These are phyloP conservation scores for Aspergillaceae sp. DNA, from an alignment of 2,329 filamentous ascomycete species.

Conservation along the genomic window DNA sequence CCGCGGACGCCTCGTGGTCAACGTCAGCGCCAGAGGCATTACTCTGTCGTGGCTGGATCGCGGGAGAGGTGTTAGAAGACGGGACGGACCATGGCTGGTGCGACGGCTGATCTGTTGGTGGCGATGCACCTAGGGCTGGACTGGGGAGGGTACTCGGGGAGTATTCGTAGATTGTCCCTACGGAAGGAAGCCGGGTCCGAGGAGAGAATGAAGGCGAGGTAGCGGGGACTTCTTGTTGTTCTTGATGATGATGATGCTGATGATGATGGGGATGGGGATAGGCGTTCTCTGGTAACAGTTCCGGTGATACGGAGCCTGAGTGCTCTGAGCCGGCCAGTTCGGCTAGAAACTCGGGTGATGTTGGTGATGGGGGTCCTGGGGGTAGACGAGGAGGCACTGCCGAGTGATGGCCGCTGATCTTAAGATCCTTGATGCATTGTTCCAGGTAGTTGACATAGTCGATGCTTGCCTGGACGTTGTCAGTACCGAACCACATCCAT, in stretches of 20 bases:
- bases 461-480: conserved; percentile 65
- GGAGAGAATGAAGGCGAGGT: conserved; percentile 28
- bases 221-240: conserved; percentile 10
- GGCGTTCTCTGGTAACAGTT: conserved; percentile 16
- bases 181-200: conserved; percentile 18
- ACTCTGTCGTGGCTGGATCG: conserved; percentile 20
- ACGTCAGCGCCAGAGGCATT: conserved; percentile 44
- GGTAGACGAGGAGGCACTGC: conserved; percentile 10
- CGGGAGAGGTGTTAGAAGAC: conserved; percentile 16
- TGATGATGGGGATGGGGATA: conserved; percentile 4
- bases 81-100: conserved; percentile 17
- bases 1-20: conserved; percentile 76
- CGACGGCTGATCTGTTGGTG: conserved; percentile 6
- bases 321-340: conserved; percentile 18
- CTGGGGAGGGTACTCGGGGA: conserved; percentile 28
- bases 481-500: conserved; percentile 3
- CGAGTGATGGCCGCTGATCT: conserved; percentile 40
- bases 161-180: conserved; percentile 15
- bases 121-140: conserved; percentile 25
- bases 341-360: conserved; percentile 26
- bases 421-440: conserved; percentile 73
- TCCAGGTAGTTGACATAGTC: conserved; percentile 94
- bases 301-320: conserved; percentile 30
- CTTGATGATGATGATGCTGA: conserved; percentile 27
- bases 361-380: conserved; percentile 26